Base-by-base conservation (phyloP, 2,329 filamentous ascomycete genomes). In the Fusarium compactum region DNA sequence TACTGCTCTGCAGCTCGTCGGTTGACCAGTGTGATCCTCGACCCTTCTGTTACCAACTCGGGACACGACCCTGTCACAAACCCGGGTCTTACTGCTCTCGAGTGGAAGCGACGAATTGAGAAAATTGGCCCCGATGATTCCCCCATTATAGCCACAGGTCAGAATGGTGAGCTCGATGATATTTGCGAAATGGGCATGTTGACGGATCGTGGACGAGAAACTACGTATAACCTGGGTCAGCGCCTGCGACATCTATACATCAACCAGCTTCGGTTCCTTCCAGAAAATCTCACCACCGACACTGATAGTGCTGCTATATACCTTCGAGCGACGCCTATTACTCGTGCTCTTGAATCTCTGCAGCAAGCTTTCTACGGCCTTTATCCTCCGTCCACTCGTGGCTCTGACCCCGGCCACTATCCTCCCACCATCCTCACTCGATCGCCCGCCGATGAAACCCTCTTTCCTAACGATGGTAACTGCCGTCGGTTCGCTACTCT, bases 1-100 rank as follows among this genome's bases (percentile, higher is more conserved):
- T 98, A 98, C 82, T 99, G 96, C 82, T 87, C 88, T 70, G 89
- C 91, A 58, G 92, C 92, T 24, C 87, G 89, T 63, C 90, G 91
- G 71, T 86, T 98, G 78, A 88, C 81, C 65, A 82, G 82, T 30
- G 82, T 80, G 67, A 80, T 89, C 32, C 82, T 88, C 38, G 81
- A 84, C 61, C 80, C 82, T 59, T 69, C 79, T 48, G 73, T 74
- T 22, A 76, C 77, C 52, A 78, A 77, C 69, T 70, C 76, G 40
- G 61, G 73, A 24, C 65, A 65, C 56, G 75, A 78, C 20, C 73
- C 77, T 11, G 68, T 70, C 41, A 50, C 58, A 11, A 56, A 58
- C 16, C 56, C 54, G 27, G 75, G 78, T 38, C 85, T 85, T 76
- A 82, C 82, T 44, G 82, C 82, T 10, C 75, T 88, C 5, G 85